phyloP scores from a whole-genome alignment of 31 red algal species.

The Endocladia muricata region DNA sequence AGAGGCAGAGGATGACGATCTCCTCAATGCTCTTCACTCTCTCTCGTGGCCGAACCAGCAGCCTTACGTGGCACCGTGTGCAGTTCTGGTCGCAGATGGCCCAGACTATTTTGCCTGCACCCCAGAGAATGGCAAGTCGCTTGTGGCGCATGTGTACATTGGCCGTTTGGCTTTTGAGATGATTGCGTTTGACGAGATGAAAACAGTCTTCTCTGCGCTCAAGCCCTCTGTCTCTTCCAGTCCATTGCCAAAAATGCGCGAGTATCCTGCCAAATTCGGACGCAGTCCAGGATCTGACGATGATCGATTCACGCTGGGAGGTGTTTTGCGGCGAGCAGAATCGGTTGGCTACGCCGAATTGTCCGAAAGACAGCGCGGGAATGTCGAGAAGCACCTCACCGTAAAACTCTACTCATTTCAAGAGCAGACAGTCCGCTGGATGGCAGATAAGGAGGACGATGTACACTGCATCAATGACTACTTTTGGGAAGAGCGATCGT shows the following conservation, averaged over 20 bases:
- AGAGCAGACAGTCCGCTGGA: slow-evolving; percentile 66
- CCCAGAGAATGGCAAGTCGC: neutral
- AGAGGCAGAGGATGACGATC: neutral
- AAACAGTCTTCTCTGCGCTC: slow-evolving; percentile 36
- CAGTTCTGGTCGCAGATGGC: slow-evolving; percentile 36
- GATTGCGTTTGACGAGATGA: slow-evolving; percentile 59
- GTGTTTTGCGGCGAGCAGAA: slow-evolving; percentile 52
- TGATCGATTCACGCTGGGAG: slow-evolving; percentile 23
- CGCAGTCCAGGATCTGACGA: neutral
- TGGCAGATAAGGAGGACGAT: slow-evolving; percentile 72
- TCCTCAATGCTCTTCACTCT: slow-evolving; percentile 36
- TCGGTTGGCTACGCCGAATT: slow-evolving; percentile 41
- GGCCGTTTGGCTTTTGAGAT: slow-evolving; percentile 67
- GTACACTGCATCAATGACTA: slow-evolving; percentile 43
- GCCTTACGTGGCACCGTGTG: slow-evolving; percentile 38
- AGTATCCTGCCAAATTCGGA: slow-evolving; percentile 14
- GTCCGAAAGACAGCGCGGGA: slow-evolving; percentile 17
- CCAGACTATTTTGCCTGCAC: neutral
- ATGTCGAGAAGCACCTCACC: slow-evolving; percentile 15
- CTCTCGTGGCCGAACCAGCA: slow-evolving; percentile 1
- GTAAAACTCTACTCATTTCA: slow-evolving; percentile 57
- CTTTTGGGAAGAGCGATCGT: slow-evolving; percentile 69
- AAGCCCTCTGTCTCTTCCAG: slow-evolving; percentile 14
- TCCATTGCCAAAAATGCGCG: slow-evolving; percentile 14
- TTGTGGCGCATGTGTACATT: slow-evolving; percentile 45